A percentile compares a stretch with the other conserved stretches of the same genome.
Conservation (phyloP, 441 rosid genomes). For the Populus trichocarpa region DNA sequence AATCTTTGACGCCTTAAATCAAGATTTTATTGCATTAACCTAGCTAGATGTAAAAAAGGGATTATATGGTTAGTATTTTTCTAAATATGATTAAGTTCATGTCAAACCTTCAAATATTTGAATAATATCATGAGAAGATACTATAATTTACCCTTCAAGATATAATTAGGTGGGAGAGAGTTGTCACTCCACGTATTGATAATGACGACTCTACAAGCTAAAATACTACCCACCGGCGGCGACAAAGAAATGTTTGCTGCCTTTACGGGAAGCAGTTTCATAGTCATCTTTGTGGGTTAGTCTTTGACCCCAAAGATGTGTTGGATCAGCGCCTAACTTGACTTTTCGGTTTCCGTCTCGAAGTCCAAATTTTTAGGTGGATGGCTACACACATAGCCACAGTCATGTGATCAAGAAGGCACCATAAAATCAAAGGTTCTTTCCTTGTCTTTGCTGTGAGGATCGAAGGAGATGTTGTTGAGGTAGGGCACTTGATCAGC, state of each 20-base stretch:
- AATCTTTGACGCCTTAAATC: too few species aligned
- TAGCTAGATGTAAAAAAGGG: too few species aligned
- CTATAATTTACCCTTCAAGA: too few species aligned
- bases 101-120: too few species aligned
- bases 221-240: not conserved
- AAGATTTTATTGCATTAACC: too few species aligned
- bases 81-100: too few species aligned
- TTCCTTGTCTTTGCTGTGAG: too few species aligned
- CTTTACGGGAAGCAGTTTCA: not conserved
- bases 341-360: not conserved
- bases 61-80: too few species aligned
- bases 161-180: too few species aligned
- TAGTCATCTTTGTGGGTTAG: slow-evolving; percentile 1
- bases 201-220: not conserved
- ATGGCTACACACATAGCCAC: not conserved
- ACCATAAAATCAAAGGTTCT: not conserved
- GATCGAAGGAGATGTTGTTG: too few species aligned
- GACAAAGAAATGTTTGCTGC: not conserved
- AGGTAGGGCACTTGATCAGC: not conserved
- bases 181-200: too few species aligned
- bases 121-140: too few species aligned
- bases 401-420: not conserved
- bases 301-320: slow-evolving; percentile 6
- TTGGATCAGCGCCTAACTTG: slow-evolving; percentile 6
- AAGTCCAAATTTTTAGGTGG: not conserved